Conservation (phyloP, 306 rosid genomes). For the Alnus rubra region DNA sequence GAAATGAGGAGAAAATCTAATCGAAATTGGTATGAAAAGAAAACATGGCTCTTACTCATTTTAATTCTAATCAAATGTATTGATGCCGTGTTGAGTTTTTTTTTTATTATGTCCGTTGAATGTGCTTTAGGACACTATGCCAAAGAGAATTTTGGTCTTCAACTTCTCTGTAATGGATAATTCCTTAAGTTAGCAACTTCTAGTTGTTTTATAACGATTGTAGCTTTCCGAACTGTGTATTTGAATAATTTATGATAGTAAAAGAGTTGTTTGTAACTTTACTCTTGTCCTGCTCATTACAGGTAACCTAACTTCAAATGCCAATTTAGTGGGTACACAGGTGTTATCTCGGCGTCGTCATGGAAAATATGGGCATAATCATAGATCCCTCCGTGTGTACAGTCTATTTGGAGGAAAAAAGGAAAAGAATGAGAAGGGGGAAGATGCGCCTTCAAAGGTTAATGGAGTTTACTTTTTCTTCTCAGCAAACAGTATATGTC, state of each 20-base stretch:
- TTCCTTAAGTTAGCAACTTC: background rate
- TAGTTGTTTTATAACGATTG: background rate
- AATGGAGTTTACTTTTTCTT: conserved; percentile 22
- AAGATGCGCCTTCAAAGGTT: conserved; percentile 73
- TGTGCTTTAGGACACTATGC: background rate
- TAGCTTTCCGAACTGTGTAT: background rate
- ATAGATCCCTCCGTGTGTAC: conserved; percentile 43
- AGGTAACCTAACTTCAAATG: conserved; percentile 51
- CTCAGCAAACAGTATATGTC: background rate
- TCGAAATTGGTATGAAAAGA: background rate
- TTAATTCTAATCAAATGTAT: background rate
- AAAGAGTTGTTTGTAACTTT: background rate
- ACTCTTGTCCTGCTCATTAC: conserved; percentile 10
- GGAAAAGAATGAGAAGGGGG: conserved; percentile 56
- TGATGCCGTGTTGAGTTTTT: background rate
- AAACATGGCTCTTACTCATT: background rate
- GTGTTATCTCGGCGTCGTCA: conserved; percentile 27
- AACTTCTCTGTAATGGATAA: background rate
- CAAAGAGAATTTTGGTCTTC: background rate
- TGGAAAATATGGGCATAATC: conserved; percentile 32
- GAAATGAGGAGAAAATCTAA: background rate
- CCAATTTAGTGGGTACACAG: conserved; percentile 46
- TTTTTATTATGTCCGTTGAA: background rate
- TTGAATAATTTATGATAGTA: background rate
- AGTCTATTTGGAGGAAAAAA: conserved; percentile 77